phyloP scores from a whole-genome alignment of 805 yeast species.

The Wickerhamomyces mucosus region DNA sequence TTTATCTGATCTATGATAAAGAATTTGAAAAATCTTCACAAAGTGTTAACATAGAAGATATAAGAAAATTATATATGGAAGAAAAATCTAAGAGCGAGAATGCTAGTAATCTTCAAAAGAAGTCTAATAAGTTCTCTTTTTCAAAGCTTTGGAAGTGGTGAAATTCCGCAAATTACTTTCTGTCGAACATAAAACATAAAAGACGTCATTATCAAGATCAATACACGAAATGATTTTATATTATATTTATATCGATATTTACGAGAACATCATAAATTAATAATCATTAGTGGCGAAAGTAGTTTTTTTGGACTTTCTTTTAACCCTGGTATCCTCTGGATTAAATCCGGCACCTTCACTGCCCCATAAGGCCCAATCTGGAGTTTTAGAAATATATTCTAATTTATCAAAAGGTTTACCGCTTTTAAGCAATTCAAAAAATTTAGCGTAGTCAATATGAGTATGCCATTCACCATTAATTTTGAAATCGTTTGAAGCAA shows the following conservation, averaged over 20 bases:
- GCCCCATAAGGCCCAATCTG: conserved; percentile 89
- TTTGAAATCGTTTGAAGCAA: conserved; percentile 67
- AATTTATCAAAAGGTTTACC: conserved; percentile 65
- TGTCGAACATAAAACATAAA: too few species aligned
- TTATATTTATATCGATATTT: too few species aligned
- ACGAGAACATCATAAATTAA: too few species aligned
- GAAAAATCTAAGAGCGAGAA: not conserved
- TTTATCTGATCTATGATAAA: conserved; percentile 35
- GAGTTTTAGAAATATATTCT: conserved; percentile 77
- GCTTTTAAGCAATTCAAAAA: conserved; percentile 55
- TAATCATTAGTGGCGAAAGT: not conserved
- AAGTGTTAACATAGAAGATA: conserved; percentile 19
- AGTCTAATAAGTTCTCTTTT: not conserved
- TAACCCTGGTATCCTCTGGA: conserved; percentile 62
- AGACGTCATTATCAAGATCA: too few species aligned
- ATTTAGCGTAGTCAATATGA: conserved; percentile 74
- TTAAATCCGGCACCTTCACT: conserved; percentile 80
- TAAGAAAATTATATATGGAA: conserved; percentile 3
- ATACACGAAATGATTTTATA: too few species aligned
- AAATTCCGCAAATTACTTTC: too few species aligned
- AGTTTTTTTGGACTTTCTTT: conserved; percentile 14
- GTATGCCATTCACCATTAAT: conserved; percentile 76
- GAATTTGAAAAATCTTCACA: conserved; percentile 34
- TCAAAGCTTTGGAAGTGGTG: too few species aligned
- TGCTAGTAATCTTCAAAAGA: not conserved